phyloP scores from a whole-genome alignment of 306 rosid genomes.

The Hippophae gyantsensis region DNA sequence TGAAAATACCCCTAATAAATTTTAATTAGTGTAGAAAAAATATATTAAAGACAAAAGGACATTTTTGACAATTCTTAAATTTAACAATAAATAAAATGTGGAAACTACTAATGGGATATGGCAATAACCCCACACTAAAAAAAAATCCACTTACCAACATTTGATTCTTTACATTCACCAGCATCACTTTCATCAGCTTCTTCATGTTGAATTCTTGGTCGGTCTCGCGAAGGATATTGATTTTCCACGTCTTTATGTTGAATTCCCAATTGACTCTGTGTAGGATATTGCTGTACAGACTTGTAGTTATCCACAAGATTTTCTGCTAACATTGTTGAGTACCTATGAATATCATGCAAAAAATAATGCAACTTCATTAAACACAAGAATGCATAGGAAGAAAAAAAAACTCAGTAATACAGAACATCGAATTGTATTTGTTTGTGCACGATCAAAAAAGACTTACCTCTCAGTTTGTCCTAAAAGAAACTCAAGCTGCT shows the following conservation, averaged over 20 bases:
- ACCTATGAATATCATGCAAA: slow-evolving; percentile 43
- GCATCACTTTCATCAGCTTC: slow-evolving; percentile 27
- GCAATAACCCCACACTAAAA: no score
- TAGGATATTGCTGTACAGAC: slow-evolving; percentile 37
- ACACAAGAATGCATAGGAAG: not conserved
- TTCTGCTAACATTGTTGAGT: slow-evolving; percentile 96
- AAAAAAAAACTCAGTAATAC: not conserved
- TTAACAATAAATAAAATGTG: no score
- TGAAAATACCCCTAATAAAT: no score
- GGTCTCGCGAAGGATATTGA: slow-evolving; percentile 31
- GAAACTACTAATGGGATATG: no score
- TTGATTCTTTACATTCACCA: slow-evolving; percentile 35
- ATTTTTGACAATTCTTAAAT: no score
- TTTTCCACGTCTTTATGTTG: no score
- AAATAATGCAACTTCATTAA: slow-evolving; percentile 12
- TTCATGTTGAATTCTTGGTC: slow-evolving; percentile 26
- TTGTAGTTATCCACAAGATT: slow-evolving; percentile 73
- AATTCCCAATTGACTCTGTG: slow-evolving; percentile 21
- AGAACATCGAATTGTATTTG: not conserved
- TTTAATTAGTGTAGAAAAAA: no score
- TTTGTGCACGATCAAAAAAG: not conserved
- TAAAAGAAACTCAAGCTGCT: slow-evolving; percentile 94
- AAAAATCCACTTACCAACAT: slow-evolving; percentile 45
- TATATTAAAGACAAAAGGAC: no score
- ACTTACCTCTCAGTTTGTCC: slow-evolving; percentile 94